Percentiles rank a stretch among this genome's conserved stretches.
Evolutionary conservation across 2,329 filamentous ascomycete species (phyloP).

Genomic region (Cephalotrichum gorgonifer): DNA sequence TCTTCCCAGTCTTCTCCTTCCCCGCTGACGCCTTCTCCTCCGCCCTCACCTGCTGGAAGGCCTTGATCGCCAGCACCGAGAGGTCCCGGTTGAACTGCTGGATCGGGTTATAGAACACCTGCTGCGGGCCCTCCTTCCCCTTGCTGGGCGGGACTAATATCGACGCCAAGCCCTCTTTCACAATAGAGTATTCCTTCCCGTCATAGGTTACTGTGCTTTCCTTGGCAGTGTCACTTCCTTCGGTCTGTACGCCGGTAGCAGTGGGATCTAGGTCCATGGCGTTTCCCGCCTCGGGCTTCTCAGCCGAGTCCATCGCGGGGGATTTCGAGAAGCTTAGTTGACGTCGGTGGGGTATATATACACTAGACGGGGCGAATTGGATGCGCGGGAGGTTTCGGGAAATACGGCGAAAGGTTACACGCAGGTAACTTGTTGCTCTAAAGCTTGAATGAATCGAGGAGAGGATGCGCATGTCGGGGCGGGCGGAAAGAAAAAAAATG

Average conservation of each 20-base stretch:
- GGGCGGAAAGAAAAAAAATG: background rate
- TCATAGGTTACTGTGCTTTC: conserved; percentile 17
- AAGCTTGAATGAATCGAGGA: background rate
- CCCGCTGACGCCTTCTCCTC: conserved; percentile 28
- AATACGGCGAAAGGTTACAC: background rate
- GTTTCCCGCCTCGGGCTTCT: background rate
- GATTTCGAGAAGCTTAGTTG: background rate
- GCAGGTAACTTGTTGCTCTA: background rate
- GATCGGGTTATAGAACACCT: conserved; percentile 96
- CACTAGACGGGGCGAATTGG: background rate
- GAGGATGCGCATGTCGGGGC: background rate
- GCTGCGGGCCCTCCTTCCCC: conserved; percentile 46
- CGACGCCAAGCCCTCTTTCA: conserved; percentile 46
- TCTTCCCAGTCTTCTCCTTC: conserved; percentile 14
- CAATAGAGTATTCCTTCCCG: conserved; percentile 38
- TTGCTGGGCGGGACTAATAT: conserved; percentile 38
- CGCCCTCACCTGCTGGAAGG: conserved; percentile 62
- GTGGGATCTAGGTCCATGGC: too few species aligned
- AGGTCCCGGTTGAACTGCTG: conserved; percentile 98
- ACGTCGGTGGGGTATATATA: background rate
- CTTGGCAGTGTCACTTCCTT: too few species aligned
- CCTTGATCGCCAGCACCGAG: conserved; percentile 84
- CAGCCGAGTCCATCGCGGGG: background rate
- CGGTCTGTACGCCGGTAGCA: too few species aligned
- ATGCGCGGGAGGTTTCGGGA: background rate